Percentiles rank a stretch among this genome's conserved stretches.
Evolutionary conservation across 768 basidiomycete species (phyloP).

Genomic region (Lactarius tabidus): DNA sequence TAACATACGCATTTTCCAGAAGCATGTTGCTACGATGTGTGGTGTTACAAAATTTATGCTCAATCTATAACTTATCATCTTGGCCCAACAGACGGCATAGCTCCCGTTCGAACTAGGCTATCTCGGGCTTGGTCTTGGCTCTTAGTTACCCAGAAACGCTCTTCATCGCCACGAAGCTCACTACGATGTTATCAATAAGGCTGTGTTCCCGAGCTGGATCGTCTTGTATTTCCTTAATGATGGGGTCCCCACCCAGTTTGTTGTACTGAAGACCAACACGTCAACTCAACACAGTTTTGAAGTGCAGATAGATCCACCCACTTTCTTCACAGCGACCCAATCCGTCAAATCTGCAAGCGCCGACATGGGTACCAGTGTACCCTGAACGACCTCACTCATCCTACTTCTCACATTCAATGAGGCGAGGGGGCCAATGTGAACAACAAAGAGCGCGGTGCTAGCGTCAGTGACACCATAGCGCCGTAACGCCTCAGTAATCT

Average conservation of each 20-base stretch:
- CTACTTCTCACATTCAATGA: constrained; percentile 41
- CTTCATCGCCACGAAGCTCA: constrained; percentile 82
- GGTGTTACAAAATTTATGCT: neutral
- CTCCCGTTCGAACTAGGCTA: neutral
- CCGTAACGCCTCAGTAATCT: constrained; percentile 88
- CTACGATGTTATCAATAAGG: constrained; percentile 60
- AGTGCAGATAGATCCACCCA: constrained; percentile 30
- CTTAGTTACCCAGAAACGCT: constrained; percentile 42
- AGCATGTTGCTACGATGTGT: neutral
- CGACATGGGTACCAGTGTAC: constrained; percentile 47
- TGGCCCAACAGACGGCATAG: neutral
- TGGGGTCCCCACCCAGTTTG: constrained; percentile 59
- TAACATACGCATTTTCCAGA: neutral
- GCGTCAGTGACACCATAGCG: constrained; percentile 78
- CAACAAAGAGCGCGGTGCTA: constrained; percentile 63
- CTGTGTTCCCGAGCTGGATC: constrained; percentile 36
- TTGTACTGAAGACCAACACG: constrained; percentile 53
- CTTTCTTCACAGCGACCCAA: constrained; percentile 74
- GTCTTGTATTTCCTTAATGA: constrained; percentile 35
- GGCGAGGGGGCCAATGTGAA: constrained; percentile 52
- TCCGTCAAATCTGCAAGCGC: constrained; percentile 52
- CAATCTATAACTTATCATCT: neutral
- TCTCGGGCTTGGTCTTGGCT: neutral
- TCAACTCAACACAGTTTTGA: constrained; percentile 33
- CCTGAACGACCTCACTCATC: constrained; percentile 59